Evolutionary conservation across 331 rosid genomes (phyloP).

Genomic region (Quercus tomentella): DNA sequence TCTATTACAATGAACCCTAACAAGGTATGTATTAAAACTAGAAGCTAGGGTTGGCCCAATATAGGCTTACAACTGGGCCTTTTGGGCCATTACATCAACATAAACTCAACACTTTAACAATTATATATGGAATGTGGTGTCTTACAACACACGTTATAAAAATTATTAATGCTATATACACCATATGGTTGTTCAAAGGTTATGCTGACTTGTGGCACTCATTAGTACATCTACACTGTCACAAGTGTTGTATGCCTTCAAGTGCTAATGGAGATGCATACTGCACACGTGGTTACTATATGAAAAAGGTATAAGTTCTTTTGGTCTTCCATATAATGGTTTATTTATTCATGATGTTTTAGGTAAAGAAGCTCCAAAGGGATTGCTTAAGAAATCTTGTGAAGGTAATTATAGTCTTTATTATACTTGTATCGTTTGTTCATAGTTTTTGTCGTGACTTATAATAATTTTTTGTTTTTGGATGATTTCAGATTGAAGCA

Average conservation of each 20-base stretch:
- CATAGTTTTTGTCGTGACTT: neutral
- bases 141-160: too few species aligned
- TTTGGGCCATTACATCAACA: too few species aligned
- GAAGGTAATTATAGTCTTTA: slow-evolving; percentile 49
- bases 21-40: too few species aligned
- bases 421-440: neutral
- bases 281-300: neutral
- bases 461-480: neutral
- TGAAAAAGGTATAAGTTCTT: neutral
- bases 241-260: neutral
- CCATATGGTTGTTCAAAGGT: too few species aligned
- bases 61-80: too few species aligned
- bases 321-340: neutral
- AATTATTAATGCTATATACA: neutral
- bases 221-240: too few species aligned
- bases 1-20: too few species aligned
- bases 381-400: slow-evolving; percentile 89
- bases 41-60: too few species aligned
- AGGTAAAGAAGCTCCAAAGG: slow-evolving; percentile 88
- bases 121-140: too few species aligned
- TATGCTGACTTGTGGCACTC: too few species aligned
- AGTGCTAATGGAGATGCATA: neutral
- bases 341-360: slow-evolving; percentile 21
- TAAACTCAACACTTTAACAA: too few species aligned
- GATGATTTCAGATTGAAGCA: slow-evolving; percentile 67